These are phyloP conservation scores for Aspergillus ibericus DNA, from an alignment of 2,329 filamentous ascomycete genomes.

Conservation along the genomic window DNA sequence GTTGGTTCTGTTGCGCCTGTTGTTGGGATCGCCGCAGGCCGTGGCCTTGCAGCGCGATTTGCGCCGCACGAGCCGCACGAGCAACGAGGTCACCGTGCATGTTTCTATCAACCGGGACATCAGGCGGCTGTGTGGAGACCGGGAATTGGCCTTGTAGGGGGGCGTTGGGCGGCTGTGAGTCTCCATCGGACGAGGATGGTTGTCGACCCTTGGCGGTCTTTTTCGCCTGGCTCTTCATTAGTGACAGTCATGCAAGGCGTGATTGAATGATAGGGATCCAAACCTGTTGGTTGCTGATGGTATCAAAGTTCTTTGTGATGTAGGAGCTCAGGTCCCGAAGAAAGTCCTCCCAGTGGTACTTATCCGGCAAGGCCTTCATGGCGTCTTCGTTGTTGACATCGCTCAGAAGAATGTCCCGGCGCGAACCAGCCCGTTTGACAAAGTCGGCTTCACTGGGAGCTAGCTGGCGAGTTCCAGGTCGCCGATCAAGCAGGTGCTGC, in stretches of 20 bases:
- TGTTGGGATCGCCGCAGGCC: slow-evolving; percentile 38
- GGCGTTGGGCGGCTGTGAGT: slow-evolving; percentile 35
- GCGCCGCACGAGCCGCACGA: slow-evolving; percentile 49
- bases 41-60: slow-evolving; percentile 49
- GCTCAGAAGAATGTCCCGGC: slow-evolving; percentile 58
- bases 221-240: slow-evolving; percentile 35
- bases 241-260: slow-evolving; percentile 1
- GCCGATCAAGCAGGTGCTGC: slow-evolving; percentile 53
- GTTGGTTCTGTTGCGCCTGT: slow-evolving; percentile 31
- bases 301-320: slow-evolving; percentile 59
- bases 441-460: slow-evolving; percentile 62
- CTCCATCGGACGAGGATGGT: slow-evolving; percentile 38
- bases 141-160: slow-evolving; percentile 45
- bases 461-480: slow-evolving; percentile 55
- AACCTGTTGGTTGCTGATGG: slow-evolving; percentile 51
- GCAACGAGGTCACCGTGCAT: slow-evolving; percentile 49
- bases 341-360: slow-evolving; percentile 65
- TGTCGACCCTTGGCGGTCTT: slow-evolving; percentile 40
- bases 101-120: slow-evolving; percentile 42
- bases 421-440: slow-evolving; percentile 53
- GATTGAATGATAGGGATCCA: slow-evolving; percentile 13
- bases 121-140: slow-evolving; percentile 39
- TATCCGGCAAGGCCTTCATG: slow-evolving; percentile 54
- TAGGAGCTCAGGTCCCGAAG: slow-evolving; percentile 59
- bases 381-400: slow-evolving; percentile 54